Evolutionary conservation across 441 rosid genomes (phyloP), one percentile per base, ranked within the genome.

Genomic region (Bruguiera hainesii): DNA sequence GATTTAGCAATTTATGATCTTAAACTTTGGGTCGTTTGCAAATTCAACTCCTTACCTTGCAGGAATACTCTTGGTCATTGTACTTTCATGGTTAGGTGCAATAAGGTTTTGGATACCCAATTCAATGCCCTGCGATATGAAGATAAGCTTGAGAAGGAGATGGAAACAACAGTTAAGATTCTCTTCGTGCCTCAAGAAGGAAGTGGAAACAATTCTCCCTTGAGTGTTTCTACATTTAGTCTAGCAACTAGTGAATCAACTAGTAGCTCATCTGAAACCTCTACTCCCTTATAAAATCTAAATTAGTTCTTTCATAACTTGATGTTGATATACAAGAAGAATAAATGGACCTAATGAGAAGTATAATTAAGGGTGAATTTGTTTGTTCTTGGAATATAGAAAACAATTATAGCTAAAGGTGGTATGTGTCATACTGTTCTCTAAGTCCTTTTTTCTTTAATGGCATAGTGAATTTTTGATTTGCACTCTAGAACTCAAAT

Each of bases 1-100:
- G 26, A 94, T 94, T 66, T 97, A 91, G 75, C 98, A 94, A 78
- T 94, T 94, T 66, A 94, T 91, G 98, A 94, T 94, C 84, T 76
- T 94, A 60, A 83, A 90, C 7, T 94, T 94, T 1, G 97, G 98
- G 1, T 94, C 97, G 5, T 96, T 91, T 1, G 97, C 97, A 1
- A 94, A 83, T 63, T 94, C 98, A 5, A 94, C 98, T 58, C 96
- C 98, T 7, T 91, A 91, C 77, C 91, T 94, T 10, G 98, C 97
- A 71, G 82, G 85, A 62, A 56, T 87, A 56, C 87, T 94, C 51
- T 50, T 94, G 78, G 87, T 85, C 61, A 89, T 89, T 26, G 97
- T 91, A 39, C 62, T 83, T 6, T 84, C 87, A 6, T 95, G 99
- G 98, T 76, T 91, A 71, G 91, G 71, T 0, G 99, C 99, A 8